These are phyloP conservation scores for Trametes coccinea DNA, from an alignment of 768 basidiomycete genomes.

Conservation along the genomic window DNA sequence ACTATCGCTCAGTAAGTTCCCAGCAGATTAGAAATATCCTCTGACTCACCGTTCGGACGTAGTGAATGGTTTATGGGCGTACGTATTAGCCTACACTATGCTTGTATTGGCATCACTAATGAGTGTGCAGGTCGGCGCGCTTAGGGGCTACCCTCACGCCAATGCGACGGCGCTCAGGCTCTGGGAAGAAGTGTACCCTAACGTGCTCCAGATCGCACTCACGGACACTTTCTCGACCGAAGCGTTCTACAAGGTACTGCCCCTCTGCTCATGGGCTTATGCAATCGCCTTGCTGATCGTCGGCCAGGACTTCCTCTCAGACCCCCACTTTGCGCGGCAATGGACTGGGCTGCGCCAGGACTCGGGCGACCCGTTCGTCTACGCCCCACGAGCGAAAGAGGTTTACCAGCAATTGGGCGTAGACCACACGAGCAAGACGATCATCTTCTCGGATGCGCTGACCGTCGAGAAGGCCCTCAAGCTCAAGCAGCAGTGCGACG, in stretches of 20 bases:
- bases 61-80: constrained; percentile 95
- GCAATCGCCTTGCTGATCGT: background rate
- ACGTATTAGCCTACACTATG: constrained; percentile 8
- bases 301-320: constrained; percentile 54
- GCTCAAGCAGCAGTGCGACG: constrained; percentile 70
- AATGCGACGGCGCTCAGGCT: constrained; percentile 75
- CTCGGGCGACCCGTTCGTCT: constrained; percentile 86
- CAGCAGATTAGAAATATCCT: background rate
- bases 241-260: constrained; percentile 73
- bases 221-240: constrained; percentile 95
- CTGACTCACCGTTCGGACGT: constrained; percentile 1
- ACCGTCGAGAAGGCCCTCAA: constrained; percentile 67
- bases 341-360: constrained; percentile 93
- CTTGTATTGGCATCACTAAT: background rate
- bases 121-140: constrained; percentile 65
- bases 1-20: constrained; percentile 81
- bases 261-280: background rate
- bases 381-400: constrained; percentile 70
- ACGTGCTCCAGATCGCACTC: constrained; percentile 67
- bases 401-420: constrained; percentile 73
- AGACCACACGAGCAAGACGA: constrained; percentile 59
- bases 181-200: constrained; percentile 79
- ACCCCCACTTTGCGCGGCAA: constrained; percentile 59
- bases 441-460: constrained; percentile 86
- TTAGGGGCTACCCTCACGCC: constrained; percentile 77